Base-by-base conservation (phyloP, 495 filamentous ascomycete genomes). In the Daldinia concentrica region DNA sequence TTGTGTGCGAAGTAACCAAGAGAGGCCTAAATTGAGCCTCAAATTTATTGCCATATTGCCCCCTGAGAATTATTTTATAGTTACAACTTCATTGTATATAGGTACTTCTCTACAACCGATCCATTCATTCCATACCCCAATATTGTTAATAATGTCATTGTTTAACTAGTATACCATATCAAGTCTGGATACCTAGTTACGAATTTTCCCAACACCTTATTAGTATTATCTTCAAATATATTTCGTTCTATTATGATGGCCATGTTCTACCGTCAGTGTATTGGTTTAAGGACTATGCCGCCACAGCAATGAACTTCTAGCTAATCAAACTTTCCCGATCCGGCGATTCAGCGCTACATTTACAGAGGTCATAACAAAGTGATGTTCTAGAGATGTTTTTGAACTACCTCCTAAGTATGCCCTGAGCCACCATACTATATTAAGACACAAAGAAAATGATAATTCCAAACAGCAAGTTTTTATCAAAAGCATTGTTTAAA, bases 171-270 rank as follows among this genome's bases (percentile, higher is more conserved):
- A 63, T 5, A 65, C 63, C 3, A 19, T 22, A 0, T 64, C 48
- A 3, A 63, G 45, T 24, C 4, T 15, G n/a, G 67, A 55, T 34
- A 36, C 0, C 1, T 14, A 14, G 32, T 14, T 22, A 27, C 0
- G 19, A 67, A 36, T 0, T 4, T 41, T 17, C 51, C 48, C 2
- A 41, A 45, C 1, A 65, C 7, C 50, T 48, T 37, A 22, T 71
- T 64, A 1, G 61, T 55, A n/a, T 55, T 71, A 4, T 58, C 58
- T 62, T 74, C 71, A 41, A 54, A 74, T 48, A 74, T 62, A 2
- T 64, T 67, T 3, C 60, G 67, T 55, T 66, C 64, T 19, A 67
- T 66, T 32, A 57, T 62, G 19, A 71, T 8, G 0, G 17, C 34
- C 0, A 39, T 12, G 1, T 3, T 5, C 61, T 66, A 64, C 14